Base-by-base conservation (phyloP, 768 basidiomycete genomes). In the Podaxis sp. region DNA sequence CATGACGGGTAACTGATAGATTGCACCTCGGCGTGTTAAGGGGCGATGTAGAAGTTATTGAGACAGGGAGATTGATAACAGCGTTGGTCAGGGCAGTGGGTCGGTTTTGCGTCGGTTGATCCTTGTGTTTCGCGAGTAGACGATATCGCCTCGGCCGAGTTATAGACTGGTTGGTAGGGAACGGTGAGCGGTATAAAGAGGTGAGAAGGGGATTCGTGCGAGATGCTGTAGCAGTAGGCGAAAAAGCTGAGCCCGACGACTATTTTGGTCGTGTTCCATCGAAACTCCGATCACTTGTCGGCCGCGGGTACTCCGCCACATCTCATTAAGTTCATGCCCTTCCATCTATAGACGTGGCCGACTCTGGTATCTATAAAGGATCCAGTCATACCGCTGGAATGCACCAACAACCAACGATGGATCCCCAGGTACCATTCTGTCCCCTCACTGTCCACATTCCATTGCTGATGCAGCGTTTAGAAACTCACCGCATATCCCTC, bases 401-500 rank as follows among this genome's bases (percentile, higher is more conserved):
- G 37, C 13, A 26, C 57, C 57, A 51, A 30, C 22, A 49, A 52
- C 37, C 22, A 28, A 52, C 56, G 64, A 82, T 86, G 82, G 84
- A 87, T 71, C 76, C 84, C 46, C 79, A 80, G 71, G 85, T 84
- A 68, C 63, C 78, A 66, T 41, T 28, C 33, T 33, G 58, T 12
- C 38, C 53, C 12, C n/a, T 59, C n/a, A 10, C 13, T 53, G 15
- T 20, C 30, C 36, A 36, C 51, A 11, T 63, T 54, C 30, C 38
- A 52, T 51, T 63, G 54, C 60, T 51, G 38, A 57, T 22, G 33
- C 61, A 53, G 15, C 56, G 26, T 36, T 6, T 62, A 92, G 90
- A 89, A 82, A 73, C 76, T 93, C 44, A 81, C 84, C 22, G 86
- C 89, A 17, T 79, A 78, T 64, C 94, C 94, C 7, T 79, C 93